Evolutionary conservation across 306 rosid species (phyloP).

Genomic region (Malus domestica): ASM211411v1 NC_041793.1:20620001-20620500

Average conservation of each 20-base stretch:
- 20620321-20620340: background rate
- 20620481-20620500: background rate
- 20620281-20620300: background rate
- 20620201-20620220: conserved; percentile 76
- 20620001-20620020: conserved; percentile 27
- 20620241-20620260: conserved; percentile 78
- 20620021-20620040: conserved; percentile 11
- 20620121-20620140: conserved; percentile 22
- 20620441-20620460: background rate
- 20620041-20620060: conserved; percentile 14
- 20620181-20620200: conserved; percentile 65
- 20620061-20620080: background rate
- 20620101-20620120: conserved; percentile 5
- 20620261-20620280: conserved; percentile 64
- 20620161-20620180: conserved; percentile 97
- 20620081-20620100: background rate
- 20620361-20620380: background rate
- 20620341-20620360: background rate
- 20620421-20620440: background rate
- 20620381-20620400: background rate
- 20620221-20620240: conserved; percentile 95
- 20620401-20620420: background rate
- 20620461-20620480: background rate
- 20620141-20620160: conserved; percentile 27
- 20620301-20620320: background rate